Base-by-base conservation (phyloP, 441 rosid species). In the Dalechampia spathulata region DNA sequence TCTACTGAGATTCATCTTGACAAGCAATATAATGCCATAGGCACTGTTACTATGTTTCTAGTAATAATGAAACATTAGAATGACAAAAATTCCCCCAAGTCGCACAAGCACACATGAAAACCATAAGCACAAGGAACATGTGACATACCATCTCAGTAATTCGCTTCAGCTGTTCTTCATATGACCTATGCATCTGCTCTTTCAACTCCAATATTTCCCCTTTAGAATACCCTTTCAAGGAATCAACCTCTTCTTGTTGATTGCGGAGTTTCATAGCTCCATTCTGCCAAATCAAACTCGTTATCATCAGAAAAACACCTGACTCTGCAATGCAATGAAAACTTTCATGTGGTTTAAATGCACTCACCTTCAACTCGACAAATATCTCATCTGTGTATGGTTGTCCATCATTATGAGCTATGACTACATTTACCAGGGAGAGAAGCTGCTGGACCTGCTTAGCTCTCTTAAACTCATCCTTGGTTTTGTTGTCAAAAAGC, bases 401-500 rank as follows among this genome's bases (percentile, higher is more conserved):
- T 43, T 62, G 78, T 47, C 95, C 98, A 60, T 69, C 76, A 68
- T 87, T 91, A 40, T 68, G 71, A 12, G 38, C 59, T 26, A 70
- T 71, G 58, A 85, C 74, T 19, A 32, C 42, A 39, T 79, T 70
- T 50, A 87, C 86, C 51, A 81, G 80, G 14, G 82, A 72, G 2
- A 87, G 79, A 52, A 91, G 88, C 65, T 74, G 65, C 53, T 70
- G 54, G 52, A 85, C 80, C 64, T 91, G 92, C 42, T 63, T 66
- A 52, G 51, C 71, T 69, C 66, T 79, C 77, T 78, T 83, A 5
- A 34, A 10, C 58, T 67, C 78, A 66, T 91, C 75, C 48, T 63
- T 70, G 16, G 90, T 85, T 75, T 81, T 91, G 83, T 91, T 91
- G 68, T 91, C 86, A 66, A 91, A 91, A 61, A 82, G 76, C 36